Conservation (phyloP, 2,329 filamentous ascomycete genomes). For the Furcasterigmium furcatum region DNA sequence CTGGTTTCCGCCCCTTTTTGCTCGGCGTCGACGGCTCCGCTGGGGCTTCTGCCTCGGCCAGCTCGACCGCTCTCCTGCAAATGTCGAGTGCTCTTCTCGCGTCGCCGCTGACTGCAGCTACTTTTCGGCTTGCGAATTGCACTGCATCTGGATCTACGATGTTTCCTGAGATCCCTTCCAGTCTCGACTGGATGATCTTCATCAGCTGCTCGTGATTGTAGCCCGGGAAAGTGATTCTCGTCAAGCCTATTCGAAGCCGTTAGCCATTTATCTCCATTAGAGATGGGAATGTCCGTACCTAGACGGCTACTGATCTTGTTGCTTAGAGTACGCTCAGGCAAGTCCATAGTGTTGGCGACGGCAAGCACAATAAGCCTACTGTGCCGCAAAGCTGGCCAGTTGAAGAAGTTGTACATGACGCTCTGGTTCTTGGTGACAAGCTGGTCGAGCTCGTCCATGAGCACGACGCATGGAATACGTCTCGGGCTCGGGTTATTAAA, state of each 20-base stretch:
- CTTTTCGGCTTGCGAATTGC: conserved; percentile 94
- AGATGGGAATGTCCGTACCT: conserved; percentile 37
- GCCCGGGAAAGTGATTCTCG: conserved; percentile 92
- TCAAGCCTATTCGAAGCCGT: conserved; percentile 52
- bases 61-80: conserved; percentile 89
- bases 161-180: conserved; percentile 82
- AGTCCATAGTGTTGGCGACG: conserved; percentile 98
- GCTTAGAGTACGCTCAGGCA: conserved; percentile 91
- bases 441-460: conserved; percentile 98
- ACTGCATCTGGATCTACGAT: conserved; percentile 92
- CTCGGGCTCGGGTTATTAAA: conserved; percentile 90
- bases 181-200: conserved; percentile 92
- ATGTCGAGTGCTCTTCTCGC: conserved; percentile 91
- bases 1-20: conserved; percentile 36
- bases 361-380: conserved; percentile 93
- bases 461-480: conserved; percentile 88
- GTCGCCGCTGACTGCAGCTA: conserved; percentile 93
- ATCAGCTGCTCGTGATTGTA: conserved; percentile 98
- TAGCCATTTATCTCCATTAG: background rate
- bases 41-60: conserved; percentile 72
- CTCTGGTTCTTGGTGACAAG: conserved; percentile 97
- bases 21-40: conserved; percentile 58
- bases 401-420: conserved; percentile 99
- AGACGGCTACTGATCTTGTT: conserved; percentile 97
- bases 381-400: conserved; percentile 91